Evolutionary conservation across 257 asterid species (phyloP), one percentile per base, ranked within the genome.

Genomic region (Coffea eugenioides): DNA sequence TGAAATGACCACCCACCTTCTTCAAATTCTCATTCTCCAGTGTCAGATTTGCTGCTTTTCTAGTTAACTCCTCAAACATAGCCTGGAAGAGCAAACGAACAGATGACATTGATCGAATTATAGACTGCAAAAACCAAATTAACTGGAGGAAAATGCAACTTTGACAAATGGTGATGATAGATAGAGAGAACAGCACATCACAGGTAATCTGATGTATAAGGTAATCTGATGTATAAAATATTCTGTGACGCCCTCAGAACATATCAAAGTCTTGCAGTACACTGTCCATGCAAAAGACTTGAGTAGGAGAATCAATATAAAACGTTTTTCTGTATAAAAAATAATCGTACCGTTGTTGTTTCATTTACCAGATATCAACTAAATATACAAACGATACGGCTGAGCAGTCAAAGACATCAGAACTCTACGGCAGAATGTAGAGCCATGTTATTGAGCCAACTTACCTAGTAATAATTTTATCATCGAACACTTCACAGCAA

Each of bases 1-100:
- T 9, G 31, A 49, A 16, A 73, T 20, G 18, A 31, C 13, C 10
- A 65, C 81, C 31, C 74, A 87, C 97, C 94, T 74, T 86, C 88
- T 84, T 92, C 82, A 94, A 80, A 71, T 74, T 74, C 76, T 87
- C 85, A 8, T 92, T 94, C 85, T 89, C 98, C 34, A 71, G 79
- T 56, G 59, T 80, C 48, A 86, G 80, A 11, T 86, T 88, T 69
- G 83, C 82, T 34, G 92, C 88, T 84, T 87, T 89, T 74, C 69
- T 72, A 56, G 81, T 85, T 75, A 89, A 83, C 20, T 89, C 97
- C 75, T 81, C 84, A 74, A 86, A 74, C 85, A 87, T 80, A 39
- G 91, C 94, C 97, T 94, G 82, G 39, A 64, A 41, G 36, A 59
- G 77, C 54, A n/a, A 69, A 76, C 8, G 45, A 71, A 75, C 16